Evolutionary conservation across 306 rosid genomes (phyloP).

Genomic region (Begonia fuchsioides): DNA sequence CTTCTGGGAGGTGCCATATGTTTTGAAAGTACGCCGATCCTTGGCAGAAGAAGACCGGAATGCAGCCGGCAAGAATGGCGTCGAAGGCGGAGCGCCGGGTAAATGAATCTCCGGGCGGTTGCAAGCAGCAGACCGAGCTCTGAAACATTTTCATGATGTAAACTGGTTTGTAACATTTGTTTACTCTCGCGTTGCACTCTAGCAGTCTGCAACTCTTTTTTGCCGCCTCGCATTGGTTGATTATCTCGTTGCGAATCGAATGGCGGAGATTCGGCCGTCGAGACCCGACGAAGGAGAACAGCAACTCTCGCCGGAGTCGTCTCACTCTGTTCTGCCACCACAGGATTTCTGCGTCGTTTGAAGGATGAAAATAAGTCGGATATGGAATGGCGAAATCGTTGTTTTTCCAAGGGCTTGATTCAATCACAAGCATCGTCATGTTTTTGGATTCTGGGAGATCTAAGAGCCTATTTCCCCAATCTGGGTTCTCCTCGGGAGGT

Average conservation of each 20-base stretch:
- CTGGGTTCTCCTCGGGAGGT: conserved; percentile 9
- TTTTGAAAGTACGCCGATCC: conserved; percentile 36
- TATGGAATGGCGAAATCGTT: conserved; percentile 37
- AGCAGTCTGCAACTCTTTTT: conserved; percentile 19
- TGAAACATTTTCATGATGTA: conserved; percentile 32
- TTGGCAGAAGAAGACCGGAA: conserved; percentile 36
- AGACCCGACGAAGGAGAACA: conserved; percentile 32
- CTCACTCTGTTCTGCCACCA: conserved; percentile 30
- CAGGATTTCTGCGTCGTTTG: conserved; percentile 19
- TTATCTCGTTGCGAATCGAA: conserved; percentile 28
- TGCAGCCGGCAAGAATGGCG: conserved; percentile 34
- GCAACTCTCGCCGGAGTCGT: conserved; percentile 12
- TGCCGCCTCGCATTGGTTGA: conserved; percentile 23
- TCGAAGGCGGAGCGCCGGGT: conserved; percentile 35
- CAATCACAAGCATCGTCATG: conserved; percentile 27
- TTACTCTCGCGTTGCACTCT: conserved; percentile 17
- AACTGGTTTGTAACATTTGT: conserved; percentile 24
- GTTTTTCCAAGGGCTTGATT: conserved; percentile 30
- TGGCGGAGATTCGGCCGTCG: conserved; percentile 21
- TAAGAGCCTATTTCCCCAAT: conserved; percentile 38
- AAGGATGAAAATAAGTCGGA: conserved; percentile 40
- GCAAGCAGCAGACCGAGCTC: conserved; percentile 32
- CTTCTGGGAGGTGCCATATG: conserved; percentile 26
- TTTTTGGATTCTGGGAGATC: conserved; percentile 23
- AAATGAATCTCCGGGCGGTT: conserved; percentile 35